Evolutionary conservation across 768 basidiomycete species (phyloP), one percentile per base, ranked within the genome.

Genomic region (Phaffia australis): DNA sequence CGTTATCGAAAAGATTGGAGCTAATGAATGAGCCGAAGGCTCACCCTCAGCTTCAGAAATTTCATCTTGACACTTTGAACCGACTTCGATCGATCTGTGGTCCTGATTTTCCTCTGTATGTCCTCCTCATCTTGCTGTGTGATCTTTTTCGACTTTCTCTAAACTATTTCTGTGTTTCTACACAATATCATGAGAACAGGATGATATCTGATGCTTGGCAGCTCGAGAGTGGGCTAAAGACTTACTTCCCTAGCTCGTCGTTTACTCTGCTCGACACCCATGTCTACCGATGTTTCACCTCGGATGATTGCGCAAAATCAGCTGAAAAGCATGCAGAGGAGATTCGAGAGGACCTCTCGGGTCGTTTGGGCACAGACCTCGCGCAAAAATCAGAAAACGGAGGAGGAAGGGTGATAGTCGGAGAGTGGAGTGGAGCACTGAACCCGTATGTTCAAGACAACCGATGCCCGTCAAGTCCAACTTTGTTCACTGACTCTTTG

Each of bases 351-450:
- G 0, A 77, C 74, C 52, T 80, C 76, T 4, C 69, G 70, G 1
- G 23, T 48, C 51, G 47, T 46, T 57, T 49, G 23, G 23, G 48
- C 19, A 54, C n/a, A 63, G 70, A 80, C 77, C 49, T 81, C 78
- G 1, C 73, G 74, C 60, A 80, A 27, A 54, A 60, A 25, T 68
- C 78, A 75, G 25, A 76, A 70, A 67, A 74, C 63, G 66, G 79
- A 70, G 30, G 80, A 27, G 84, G 84, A 25, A 80, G 77, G 5
- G 68, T 91, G 7, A 78, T 90, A 32, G 79, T 90, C 0, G 88
- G 84, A 7, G 89, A 91, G 72, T 90, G 86, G 84, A 86, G 85
- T 3, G 88, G 84, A 0, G 86, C 84, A 0, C 76, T 91, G 46
- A 85, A 88, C 72, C 83, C 84, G 0, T 79, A 81, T 49, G 64